A percentile compares a stretch with the other conserved stretches of the same genome.
phyloP scores from a whole-genome alignment of 139 green algal species.

The Micractinium conductrix region DNA sequence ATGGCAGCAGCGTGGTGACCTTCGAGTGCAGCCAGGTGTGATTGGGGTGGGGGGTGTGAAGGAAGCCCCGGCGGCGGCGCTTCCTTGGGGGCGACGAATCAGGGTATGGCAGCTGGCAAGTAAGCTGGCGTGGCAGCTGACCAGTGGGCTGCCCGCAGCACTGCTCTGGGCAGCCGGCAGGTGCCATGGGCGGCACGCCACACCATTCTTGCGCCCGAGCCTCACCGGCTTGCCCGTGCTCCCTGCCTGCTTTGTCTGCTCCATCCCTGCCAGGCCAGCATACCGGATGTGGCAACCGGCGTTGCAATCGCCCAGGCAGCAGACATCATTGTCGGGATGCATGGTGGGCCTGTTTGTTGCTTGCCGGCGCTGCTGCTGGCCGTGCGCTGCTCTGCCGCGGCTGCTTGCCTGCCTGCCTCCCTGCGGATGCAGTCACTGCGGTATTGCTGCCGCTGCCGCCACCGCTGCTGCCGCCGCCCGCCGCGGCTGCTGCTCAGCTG shows the following conservation, averaged over 20 bases:
- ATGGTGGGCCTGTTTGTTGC: background rate
- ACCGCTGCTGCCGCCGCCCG: background rate
- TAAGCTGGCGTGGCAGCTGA: no score
- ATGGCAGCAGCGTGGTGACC: background rate
- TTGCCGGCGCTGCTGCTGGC: background rate
- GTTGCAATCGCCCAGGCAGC: constrained; percentile 1
- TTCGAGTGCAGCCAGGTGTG: background rate
- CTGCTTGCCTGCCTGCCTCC: background rate
- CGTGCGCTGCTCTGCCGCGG: background rate
- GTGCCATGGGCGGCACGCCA: no score
- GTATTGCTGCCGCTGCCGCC: background rate
- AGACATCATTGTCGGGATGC: background rate
- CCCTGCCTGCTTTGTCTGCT: background rate
- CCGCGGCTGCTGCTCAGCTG: background rate
- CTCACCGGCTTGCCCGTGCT: no score
- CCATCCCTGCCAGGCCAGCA: background rate
- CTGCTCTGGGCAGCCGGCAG: no score
- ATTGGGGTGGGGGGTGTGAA: background rate
- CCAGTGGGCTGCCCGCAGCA: no score
- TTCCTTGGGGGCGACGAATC: background rate
- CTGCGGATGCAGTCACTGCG: no score
- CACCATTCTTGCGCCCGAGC: no score
- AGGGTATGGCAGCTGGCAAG: no score
- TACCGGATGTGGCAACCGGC: background rate
- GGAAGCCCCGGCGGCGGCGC: background rate